A percentile compares a stretch with the other conserved stretches of the same genome.
Conservation (phyloP, 2,329 filamentous ascomycete species). For the Phialocephala subalpina region DNA sequence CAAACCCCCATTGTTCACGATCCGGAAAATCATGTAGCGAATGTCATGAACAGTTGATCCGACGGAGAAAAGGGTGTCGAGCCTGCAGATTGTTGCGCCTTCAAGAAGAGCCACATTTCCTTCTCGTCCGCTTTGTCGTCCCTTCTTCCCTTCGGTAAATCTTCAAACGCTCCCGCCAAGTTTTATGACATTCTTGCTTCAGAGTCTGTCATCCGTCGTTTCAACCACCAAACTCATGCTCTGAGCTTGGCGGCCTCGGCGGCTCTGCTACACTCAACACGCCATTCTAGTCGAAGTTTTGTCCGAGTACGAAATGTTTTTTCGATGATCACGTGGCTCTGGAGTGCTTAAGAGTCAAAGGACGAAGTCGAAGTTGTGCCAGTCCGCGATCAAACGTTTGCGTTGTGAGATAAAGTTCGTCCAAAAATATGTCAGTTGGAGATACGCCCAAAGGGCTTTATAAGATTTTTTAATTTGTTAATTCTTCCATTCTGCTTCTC, state of each 20-base stretch:
- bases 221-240: constrained; percentile 2
- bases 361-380: too few relatives aligned
- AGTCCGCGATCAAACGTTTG: too few relatives aligned
- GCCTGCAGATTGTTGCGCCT: background rate
- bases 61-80: background rate
- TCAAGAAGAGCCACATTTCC: background rate
- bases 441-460: too few relatives aligned
- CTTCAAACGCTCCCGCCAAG: constrained; percentile 2
- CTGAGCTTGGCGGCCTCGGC: background rate
- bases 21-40: background rate
- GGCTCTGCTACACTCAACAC: background rate
- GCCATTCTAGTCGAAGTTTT: background rate
- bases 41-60: background rate
- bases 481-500: too few relatives aligned
- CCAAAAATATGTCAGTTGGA: too few relatives aligned
- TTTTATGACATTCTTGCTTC: constrained; percentile 3
- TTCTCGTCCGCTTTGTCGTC: background rate
- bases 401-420: too few relatives aligned
- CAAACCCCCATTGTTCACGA: background rate
- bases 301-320: background rate
- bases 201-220: background rate
- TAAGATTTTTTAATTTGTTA: too few relatives aligned
- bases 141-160: background rate
- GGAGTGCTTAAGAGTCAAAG: too few relatives aligned
- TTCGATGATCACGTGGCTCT: background rate